phyloP scores from a whole-genome alignment of 345 rosid genomes.

The Pseudoturritis turrita region DNA sequence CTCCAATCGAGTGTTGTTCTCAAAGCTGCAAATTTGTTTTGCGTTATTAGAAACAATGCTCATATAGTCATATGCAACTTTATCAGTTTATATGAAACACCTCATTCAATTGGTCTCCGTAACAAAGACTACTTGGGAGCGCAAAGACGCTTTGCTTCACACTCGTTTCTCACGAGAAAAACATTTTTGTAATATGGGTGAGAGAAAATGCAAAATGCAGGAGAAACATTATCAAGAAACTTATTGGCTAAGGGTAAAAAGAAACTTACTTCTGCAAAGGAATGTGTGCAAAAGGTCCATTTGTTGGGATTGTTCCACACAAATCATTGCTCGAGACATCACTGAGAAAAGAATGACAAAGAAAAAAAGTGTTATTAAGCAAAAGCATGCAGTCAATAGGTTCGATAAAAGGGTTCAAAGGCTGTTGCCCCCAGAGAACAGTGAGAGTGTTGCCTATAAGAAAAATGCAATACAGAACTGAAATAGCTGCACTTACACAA shows the following conservation, averaged over 20 bases:
- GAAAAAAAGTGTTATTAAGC: background rate
- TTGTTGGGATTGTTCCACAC: slow-evolving; percentile 95
- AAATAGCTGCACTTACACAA: slow-evolving; percentile 28
- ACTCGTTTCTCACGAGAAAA: background rate
- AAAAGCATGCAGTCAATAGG: background rate
- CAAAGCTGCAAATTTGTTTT: slow-evolving; percentile 53
- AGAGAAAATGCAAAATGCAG: background rate
- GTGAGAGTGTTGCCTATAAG: background rate
- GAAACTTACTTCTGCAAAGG: slow-evolving; percentile 72
- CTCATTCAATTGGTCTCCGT: background rate
- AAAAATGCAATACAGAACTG: background rate
- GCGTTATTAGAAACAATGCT: background rate
- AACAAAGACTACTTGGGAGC: background rate
- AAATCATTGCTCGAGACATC: slow-evolving; percentile 86
- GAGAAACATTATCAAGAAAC: background rate
- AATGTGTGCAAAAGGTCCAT: slow-evolving; percentile 82
- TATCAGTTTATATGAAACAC: background rate
- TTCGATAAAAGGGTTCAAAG: background rate
- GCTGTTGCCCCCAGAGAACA: background rate
- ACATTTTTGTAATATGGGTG: background rate
- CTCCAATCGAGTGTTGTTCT: slow-evolving; percentile 81
- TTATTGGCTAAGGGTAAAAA: background rate
- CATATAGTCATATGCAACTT: background rate
- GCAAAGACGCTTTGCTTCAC: background rate
- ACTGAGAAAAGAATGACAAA: slow-evolving; percentile 39